Percentiles rank a stretch among this genome's conserved stretches.
phyloP scores from a whole-genome alignment of 192 early-diverging fungal genomes.

The Mortierella alpina region DNA sequence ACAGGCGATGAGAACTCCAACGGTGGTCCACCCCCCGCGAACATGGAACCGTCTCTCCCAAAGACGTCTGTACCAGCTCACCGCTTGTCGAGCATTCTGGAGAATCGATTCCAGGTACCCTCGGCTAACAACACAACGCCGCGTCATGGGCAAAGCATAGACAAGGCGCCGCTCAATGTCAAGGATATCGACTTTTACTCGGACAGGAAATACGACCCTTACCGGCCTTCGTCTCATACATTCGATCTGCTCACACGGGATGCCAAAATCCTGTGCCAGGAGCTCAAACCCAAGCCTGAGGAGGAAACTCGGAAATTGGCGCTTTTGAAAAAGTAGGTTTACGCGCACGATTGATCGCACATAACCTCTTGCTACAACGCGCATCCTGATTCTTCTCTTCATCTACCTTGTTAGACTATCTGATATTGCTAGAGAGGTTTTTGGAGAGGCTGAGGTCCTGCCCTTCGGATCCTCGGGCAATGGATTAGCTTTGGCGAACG shows the following conservation, averaged over 20 bases:
- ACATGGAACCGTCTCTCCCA: neutral
- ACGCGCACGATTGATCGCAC: neutral
- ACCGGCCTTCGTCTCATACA: conserved; percentile 25
- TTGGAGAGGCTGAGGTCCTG: conserved; percentile 43
- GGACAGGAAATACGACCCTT: conserved; percentile 46
- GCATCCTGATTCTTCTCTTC: neutral
- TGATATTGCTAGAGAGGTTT: conserved; percentile 36
- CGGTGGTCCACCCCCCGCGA: neutral
- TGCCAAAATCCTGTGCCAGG: conserved; percentile 26
- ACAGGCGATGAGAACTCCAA: neutral
- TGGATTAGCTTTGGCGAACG: conserved; percentile 42
- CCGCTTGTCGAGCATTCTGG: neutral
- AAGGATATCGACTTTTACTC: conserved; percentile 52
- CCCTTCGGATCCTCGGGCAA: conserved; percentile 49
- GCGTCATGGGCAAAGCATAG: neutral
- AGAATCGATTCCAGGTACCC: conserved; percentile 16
- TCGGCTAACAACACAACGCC: neutral
- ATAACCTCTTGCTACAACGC: neutral
- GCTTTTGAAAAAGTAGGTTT: conserved; percentile 18
- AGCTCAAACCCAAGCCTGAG: conserved; percentile 35
- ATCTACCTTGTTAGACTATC: conserved; percentile 9
- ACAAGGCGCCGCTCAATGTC: conserved; percentile 27
- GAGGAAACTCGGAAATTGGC: conserved; percentile 43
- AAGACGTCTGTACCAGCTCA: neutral
- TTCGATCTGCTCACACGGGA: conserved; percentile 36